Evolutionary conservation across 345 rosid species (phyloP), one percentile per base, ranked within the genome.

Genomic region (Moricandia arvensis): DNA sequence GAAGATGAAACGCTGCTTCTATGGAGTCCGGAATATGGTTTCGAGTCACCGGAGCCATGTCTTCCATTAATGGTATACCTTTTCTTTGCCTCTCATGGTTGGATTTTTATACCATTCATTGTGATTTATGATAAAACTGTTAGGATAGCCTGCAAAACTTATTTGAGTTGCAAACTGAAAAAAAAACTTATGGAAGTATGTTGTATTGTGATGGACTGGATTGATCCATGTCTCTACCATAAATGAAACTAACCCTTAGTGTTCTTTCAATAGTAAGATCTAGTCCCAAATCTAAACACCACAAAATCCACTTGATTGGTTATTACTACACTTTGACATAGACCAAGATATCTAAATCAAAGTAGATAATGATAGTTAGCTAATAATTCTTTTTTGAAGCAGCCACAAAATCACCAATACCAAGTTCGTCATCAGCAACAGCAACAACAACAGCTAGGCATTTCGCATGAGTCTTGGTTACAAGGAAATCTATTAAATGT

Each of bases 251-350:
- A 71, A 10, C 12, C 9, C 1, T 41, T 29, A 1, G 15, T 71
- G n/a, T 31, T 37, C 6, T 1, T 12, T 60, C 47, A 38, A 21
- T 8, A 71, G 34, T 60, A 47, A 47, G 7, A 60, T 30, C 24
- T 45, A 13, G 2, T 21, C 33, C 6, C 33, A 12, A 18, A 61
- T 61, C 45, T 41, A 30, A 65, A 49, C 35, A 8, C 24, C 11
- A 63, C 29, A 7, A 35, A 38, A 73, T 54, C 37, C 33, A 65
- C 30, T 54, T 73, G 63, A 63, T 53, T 63, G 63, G 76, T 47
- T 34, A 7, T 30, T 61, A 53, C 54, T 49, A 34, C 7, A 24
- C 29, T 33, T 63, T 63, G 10, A 31, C 7, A 45, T 61, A 47
- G 24, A 43, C 1, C 24, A 8, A 59, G 1, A 49, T 15, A 49